Conservation (phyloP, 768 basidiomycete species). For the Kwoniella dejecticola region DNA sequence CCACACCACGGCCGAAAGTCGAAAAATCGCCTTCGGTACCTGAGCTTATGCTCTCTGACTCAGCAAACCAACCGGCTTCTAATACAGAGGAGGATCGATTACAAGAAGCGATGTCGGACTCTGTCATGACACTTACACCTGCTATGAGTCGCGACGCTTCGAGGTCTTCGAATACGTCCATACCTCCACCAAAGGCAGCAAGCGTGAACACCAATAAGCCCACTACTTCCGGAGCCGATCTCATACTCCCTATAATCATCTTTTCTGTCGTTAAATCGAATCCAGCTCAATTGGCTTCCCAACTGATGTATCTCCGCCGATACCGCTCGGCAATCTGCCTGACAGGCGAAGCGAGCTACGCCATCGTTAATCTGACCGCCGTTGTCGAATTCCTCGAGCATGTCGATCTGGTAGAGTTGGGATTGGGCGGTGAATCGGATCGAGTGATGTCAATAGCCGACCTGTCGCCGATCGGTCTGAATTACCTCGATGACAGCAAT, state of each 20-base stretch:
- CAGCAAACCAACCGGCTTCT: not conserved
- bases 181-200: conserved; percentile 10
- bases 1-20: conserved; percentile 7
- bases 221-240: conserved; percentile 64
- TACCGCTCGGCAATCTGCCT: conserved; percentile 63
- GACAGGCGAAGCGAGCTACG: conserved; percentile 86
- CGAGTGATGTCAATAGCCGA: conserved; percentile 66
- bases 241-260: conserved; percentile 89
- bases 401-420: conserved; percentile 77
- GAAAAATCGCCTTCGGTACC: conserved; percentile 18
- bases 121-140: conserved; percentile 37
- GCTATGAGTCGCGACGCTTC: conserved; percentile 6
- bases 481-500: conserved; percentile 61
- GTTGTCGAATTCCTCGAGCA: conserved; percentile 95
- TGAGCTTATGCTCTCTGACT: conserved; percentile 29
- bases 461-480: conserved; percentile 76
- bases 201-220: not conserved
- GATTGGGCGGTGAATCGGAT: conserved; percentile 54
- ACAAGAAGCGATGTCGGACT: conserved; percentile 51
- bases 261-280: conserved; percentile 92
- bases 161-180: not conserved
- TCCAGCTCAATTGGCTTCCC: conserved; percentile 76
- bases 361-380: conserved; percentile 89
- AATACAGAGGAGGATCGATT: conserved; percentile 20
- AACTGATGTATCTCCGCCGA: conserved; percentile 61